Conservation (phyloP, 441 rosid genomes). For the Pelargonium exstipulatum region DNA sequence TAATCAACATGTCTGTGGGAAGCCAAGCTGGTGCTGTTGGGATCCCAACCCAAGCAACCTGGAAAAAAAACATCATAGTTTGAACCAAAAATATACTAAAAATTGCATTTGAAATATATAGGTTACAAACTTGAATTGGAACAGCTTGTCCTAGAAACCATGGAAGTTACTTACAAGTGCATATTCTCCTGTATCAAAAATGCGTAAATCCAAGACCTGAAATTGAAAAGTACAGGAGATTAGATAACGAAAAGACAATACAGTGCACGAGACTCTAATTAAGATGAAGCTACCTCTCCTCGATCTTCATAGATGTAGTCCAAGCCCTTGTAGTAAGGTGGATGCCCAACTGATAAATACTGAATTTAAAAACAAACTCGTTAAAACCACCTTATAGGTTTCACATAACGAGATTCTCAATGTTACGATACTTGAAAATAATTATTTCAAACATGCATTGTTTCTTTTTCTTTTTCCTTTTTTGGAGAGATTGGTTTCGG, state of each 20-base stretch:
- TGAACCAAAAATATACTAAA: no score
- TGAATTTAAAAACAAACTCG: constrained; percentile 27
- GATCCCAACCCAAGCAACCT: constrained; percentile 90
- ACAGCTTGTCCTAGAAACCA: no score
- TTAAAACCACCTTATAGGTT: neutral
- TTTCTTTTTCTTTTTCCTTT: no score
- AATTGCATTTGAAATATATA: no score
- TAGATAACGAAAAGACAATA: no score
- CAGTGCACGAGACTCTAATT: neutral
- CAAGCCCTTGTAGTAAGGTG: constrained; percentile 82
- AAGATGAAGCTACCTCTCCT: neutral
- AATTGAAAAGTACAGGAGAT: neutral
- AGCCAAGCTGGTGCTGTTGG: constrained; percentile 97
- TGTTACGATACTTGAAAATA: no score
- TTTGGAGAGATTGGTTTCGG: no score
- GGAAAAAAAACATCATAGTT: constrained; percentile 3
- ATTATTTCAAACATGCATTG: no score
- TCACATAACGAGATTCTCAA: no score
- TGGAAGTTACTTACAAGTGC: constrained; percentile 60
- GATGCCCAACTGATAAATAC: constrained; percentile 94
- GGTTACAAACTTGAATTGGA: neutral
- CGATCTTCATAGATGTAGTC: constrained; percentile 78
- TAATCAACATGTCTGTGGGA: constrained; percentile 83
- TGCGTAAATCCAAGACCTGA: constrained; percentile 67
- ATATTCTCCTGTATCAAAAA: constrained; percentile 85